Conservation (phyloP, 768 basidiomycete genomes). For the Psilocybe subaeruginosa region DNA sequence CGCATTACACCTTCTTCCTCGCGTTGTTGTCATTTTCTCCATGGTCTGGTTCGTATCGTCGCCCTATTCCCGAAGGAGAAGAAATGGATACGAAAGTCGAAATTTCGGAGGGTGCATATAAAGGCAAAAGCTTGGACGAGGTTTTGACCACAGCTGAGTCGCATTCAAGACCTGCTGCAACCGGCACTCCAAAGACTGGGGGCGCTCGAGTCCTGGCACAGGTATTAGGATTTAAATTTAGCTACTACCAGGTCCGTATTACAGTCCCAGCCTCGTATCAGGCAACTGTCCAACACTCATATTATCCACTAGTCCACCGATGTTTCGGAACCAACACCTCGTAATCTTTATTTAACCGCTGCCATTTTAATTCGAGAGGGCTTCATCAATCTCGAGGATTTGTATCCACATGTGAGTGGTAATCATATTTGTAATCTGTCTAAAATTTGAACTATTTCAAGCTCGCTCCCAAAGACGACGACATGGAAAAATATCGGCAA, state of each 20-base stretch:
- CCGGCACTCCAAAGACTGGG: conserved; percentile 22
- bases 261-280: neutral
- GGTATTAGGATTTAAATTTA: conserved; percentile 97
- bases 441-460: conserved; percentile 13
- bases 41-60: conserved; percentile 67
- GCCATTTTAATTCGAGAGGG: conserved; percentile 91
- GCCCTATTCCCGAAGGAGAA: conserved; percentile 31
- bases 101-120: conserved; percentile 42
- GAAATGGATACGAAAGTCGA: conserved; percentile 39
- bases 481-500: conserved; percentile 69
- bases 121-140: conserved; percentile 69
- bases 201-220: conserved; percentile 78
- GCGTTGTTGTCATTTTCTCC: conserved; percentile 85
- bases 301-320: conserved; percentile 51
- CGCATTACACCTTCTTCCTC: conserved; percentile 89
- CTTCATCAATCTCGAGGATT: conserved; percentile 82
- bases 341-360: conserved; percentile 77
- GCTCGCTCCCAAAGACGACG: conserved; percentile 64
- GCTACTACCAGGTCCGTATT: conserved; percentile 78
- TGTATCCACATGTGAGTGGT: conserved; percentile 85
- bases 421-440: neutral
- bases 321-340: conserved; percentile 62
- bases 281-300: conserved; percentile 16
- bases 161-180: conserved; percentile 20
- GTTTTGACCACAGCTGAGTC: conserved; percentile 60